Conservation (phyloP, 2,329 filamentous ascomycete species). For the Fusarium solani-melongenae region DNA sequence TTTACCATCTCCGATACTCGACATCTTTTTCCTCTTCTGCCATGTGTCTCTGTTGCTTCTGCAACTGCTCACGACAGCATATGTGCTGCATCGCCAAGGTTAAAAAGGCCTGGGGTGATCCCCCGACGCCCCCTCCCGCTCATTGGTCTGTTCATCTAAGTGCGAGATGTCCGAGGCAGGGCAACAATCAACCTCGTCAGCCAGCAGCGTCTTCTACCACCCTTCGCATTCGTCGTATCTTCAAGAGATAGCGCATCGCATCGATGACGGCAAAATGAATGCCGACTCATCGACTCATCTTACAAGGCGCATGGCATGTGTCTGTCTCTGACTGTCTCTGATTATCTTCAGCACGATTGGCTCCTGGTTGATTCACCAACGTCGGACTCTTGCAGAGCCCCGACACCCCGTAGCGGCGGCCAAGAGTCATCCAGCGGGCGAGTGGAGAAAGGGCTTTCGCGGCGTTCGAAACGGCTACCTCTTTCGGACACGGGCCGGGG, state of each 20-base stretch:
- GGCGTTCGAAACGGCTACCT: constrained; percentile 39
- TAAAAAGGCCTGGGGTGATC: neutral
- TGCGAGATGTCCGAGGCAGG: neutral
- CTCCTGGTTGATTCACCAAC: neutral
- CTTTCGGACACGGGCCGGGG: constrained; percentile 22
- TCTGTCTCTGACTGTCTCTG: constrained; percentile 3
- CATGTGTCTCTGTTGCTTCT: neutral
- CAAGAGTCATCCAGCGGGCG: constrained; percentile 12
- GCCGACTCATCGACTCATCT: constrained; percentile 30
- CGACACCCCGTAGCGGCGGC: constrained; percentile 31
- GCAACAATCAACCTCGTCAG: neutral
- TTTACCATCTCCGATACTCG: neutral
- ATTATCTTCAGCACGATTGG: constrained; percentile 10
- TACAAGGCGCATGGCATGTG: neutral
- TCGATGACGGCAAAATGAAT: neutral
- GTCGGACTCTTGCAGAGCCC: constrained; percentile 38
- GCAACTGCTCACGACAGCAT: neutral
- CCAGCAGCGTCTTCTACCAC: neutral
- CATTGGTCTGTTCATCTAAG: constrained; percentile 11
- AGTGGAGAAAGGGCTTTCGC: constrained; percentile 10
- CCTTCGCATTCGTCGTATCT: neutral
- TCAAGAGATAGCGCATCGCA: neutral
- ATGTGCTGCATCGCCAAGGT: neutral
- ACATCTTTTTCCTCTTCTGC: neutral
- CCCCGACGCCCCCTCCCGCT: neutral